Conservation (phyloP, 805 yeast genomes). For the Saccharomyces mikatae region DNA sequence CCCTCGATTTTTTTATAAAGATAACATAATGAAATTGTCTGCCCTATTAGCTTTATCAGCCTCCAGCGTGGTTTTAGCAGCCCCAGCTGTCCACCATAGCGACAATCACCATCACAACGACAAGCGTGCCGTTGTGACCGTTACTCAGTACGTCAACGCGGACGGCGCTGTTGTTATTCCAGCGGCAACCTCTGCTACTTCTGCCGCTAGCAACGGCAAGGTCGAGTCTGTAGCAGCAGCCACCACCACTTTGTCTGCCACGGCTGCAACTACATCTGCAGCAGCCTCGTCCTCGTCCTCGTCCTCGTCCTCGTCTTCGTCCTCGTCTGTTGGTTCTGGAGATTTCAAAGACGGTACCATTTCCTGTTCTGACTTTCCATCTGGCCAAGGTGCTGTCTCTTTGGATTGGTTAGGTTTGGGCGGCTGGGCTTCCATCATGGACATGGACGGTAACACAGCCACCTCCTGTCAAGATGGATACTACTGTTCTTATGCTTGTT, state of each 20-base stretch:
- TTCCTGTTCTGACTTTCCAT: constrained; percentile 57
- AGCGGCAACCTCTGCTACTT: constrained; percentile 20
- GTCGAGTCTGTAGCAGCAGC: constrained; percentile 5
- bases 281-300: constrained; percentile 21
- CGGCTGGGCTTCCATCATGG: constrained; percentile 46
- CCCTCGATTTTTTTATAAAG: not conserved
- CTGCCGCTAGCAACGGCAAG: constrained; percentile 5
- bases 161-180: constrained; percentile 21
- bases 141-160: constrained; percentile 28
- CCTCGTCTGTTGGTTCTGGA: constrained; percentile 37
- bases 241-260: constrained; percentile 3
- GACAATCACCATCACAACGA: constrained; percentile 16
- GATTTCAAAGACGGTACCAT: constrained; percentile 62
- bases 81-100: constrained; percentile 22
- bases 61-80: constrained; percentile 21
- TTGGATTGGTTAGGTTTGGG: constrained; percentile 46
- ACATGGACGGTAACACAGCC: constrained; percentile 57
- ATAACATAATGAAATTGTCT: constrained; percentile 17
- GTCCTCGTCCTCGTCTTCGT: constrained; percentile 28
- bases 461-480: constrained; percentile 55
- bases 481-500: constrained; percentile 73
- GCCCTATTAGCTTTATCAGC: constrained; percentile 17
- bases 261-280: constrained; percentile 16
- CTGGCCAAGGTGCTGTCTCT: constrained; percentile 59
- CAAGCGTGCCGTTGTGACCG: constrained; percentile 28